phyloP scores from a whole-genome alignment of 345 rosid genomes.

The Kernera saxatilis region DNA sequence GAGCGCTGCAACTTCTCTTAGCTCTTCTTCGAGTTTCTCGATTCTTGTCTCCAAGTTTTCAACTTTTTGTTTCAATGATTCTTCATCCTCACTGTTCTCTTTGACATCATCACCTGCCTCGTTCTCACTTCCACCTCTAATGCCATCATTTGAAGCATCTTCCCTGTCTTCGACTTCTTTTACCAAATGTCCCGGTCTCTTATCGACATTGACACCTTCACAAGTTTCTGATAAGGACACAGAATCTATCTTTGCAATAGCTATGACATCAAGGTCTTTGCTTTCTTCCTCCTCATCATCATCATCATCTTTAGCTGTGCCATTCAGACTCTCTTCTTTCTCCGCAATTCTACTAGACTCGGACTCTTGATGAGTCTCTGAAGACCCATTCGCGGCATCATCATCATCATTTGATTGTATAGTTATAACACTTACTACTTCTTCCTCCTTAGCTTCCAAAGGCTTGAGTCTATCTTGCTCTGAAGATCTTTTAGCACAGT shows the following conservation, averaged over 20 bases:
- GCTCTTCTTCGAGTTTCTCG: constrained; percentile 85
- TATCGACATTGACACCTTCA: constrained; percentile 12
- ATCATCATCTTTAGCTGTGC: constrained; percentile 15
- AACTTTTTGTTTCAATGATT: constrained; percentile 44
- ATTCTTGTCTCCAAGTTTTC: constrained; percentile 66
- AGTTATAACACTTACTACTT: constrained; percentile 31
- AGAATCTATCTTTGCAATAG: neutral
- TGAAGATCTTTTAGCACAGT: constrained; percentile 27
- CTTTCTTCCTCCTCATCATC: constrained; percentile 38
- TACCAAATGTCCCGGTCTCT: neutral
- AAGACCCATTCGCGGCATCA: constrained; percentile 31
- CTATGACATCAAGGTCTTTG: neutral
- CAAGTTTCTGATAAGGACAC: neutral
- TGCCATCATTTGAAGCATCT: constrained; percentile 42
- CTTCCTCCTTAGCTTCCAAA: constrained; percentile 36
- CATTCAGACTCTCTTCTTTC: constrained; percentile 45
- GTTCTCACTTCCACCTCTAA: constrained; percentile 43
- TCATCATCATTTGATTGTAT: constrained; percentile 39
- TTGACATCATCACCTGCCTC: constrained; percentile 44
- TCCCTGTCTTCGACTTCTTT: constrained; percentile 30
- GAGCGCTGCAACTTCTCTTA: constrained; percentile 92
- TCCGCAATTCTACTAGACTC: constrained; percentile 46
- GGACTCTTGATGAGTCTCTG: constrained; percentile 41
- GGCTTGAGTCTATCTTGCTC: constrained; percentile 44
- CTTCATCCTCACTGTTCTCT: constrained; percentile 41